Evolutionary conservation across 768 basidiomycete genomes (phyloP).

Genomic region (Phylloporus sp.): DNA sequence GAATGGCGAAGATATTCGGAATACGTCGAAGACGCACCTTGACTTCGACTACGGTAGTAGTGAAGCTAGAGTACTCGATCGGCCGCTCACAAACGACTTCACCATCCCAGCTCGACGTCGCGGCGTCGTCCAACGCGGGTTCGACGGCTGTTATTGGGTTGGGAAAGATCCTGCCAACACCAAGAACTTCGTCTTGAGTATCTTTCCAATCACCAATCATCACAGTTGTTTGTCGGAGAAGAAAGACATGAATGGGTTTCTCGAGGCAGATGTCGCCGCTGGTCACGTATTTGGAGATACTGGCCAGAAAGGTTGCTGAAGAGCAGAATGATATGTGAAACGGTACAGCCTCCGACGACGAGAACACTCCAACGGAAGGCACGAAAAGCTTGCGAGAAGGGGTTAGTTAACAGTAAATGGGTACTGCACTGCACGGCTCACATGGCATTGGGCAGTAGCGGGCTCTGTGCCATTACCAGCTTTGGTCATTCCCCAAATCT

Average conservation of each 20-base stretch:
- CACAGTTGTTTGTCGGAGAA: conserved; percentile 51
- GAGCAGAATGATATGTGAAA: conserved; percentile 62
- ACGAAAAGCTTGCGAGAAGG: conserved; percentile 47
- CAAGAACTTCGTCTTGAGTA: conserved; percentile 34
- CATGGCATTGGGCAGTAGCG: conserved; percentile 27
- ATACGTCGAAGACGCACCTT: conserved; percentile 35
- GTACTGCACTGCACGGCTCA: conserved; percentile 10
- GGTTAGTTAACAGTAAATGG: background rate
- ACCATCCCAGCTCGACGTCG: conserved; percentile 59
- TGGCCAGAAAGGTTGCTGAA: conserved; percentile 34
- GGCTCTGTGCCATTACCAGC: conserved; percentile 1
- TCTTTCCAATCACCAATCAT: conserved; percentile 22
- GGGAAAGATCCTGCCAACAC: conserved; percentile 40
- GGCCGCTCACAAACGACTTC: conserved; percentile 39
- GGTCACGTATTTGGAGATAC: conserved; percentile 4
- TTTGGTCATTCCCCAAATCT: conserved; percentile 28
- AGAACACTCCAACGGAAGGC: conserved; percentile 55
- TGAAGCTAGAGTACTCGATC: conserved; percentile 46
- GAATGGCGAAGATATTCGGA: background rate
- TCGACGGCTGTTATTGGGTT: conserved; percentile 37
- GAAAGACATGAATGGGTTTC: conserved; percentile 42
- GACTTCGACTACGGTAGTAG: conserved; percentile 42
- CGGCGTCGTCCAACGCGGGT: conserved; percentile 24
- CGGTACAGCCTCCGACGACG: conserved; percentile 51
- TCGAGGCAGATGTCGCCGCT: conserved; percentile 10